Conservation (phyloP, 108 stramenopile species). For the Pinguiococcus pyrenoidosus region DNA sequence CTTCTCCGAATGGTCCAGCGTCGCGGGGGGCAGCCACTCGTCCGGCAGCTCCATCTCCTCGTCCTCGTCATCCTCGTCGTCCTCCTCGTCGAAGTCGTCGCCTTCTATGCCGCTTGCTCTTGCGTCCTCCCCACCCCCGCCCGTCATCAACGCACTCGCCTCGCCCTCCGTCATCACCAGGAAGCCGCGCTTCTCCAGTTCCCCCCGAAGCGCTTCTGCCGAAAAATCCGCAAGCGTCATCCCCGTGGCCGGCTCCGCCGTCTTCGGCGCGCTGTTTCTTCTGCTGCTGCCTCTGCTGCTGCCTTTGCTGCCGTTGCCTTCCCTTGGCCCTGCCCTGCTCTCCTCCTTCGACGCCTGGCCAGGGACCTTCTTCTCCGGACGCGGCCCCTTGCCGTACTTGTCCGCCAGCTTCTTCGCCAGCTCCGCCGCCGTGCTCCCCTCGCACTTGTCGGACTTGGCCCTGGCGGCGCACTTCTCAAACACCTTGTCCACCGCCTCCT, state of each 20-base stretch:
- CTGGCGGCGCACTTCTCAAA: conserved; percentile 60
- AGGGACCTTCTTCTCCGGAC: conserved; percentile 18
- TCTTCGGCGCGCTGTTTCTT: neutral
- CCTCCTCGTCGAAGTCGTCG: conserved; percentile 58
- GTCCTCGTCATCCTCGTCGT: conserved; percentile 26
- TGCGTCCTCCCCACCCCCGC: too few relatives aligned
- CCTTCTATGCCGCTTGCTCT: too few relatives aligned
- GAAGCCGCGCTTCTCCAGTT: conserved; percentile 62
- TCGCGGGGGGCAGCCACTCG: too few relatives aligned
- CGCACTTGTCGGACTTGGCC: conserved; percentile 46
- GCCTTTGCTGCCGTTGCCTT: neutral
- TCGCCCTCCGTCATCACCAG: too few relatives aligned
- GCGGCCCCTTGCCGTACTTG: conserved; percentile 58
- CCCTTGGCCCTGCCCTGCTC: conserved; percentile 6
- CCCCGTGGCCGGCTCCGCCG: conserved; percentile 14
- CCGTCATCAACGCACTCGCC: conserved; percentile 60
- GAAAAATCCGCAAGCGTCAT: too few relatives aligned
- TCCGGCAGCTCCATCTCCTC: conserved; percentile 14
- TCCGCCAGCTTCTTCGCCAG: conserved; percentile 63
- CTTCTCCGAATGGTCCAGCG: too few relatives aligned
- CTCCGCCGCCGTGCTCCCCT: conserved; percentile 54
- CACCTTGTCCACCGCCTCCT: conserved; percentile 53
- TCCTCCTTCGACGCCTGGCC: conserved; percentile 8
- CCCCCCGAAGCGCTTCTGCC: conserved; percentile 51
- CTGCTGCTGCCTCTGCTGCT: neutral